Base-by-base conservation (phyloP, 352 stramenopile species). In the Globisporangium ultimum region DNA sequence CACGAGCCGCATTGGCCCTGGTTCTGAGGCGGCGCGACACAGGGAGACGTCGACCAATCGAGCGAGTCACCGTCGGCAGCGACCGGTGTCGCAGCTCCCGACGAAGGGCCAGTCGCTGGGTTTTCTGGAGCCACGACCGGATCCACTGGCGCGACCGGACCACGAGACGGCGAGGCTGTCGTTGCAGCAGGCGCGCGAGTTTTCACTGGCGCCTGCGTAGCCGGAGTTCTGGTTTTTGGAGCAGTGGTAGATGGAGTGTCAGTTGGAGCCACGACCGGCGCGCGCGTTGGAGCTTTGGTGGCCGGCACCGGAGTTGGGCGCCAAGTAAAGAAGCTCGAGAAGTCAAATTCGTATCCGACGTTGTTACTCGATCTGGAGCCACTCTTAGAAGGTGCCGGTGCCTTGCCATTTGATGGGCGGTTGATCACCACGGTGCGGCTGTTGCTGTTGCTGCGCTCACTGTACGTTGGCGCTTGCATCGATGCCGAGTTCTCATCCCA, bases 1-100 rank as follows among this genome's bases (percentile, higher is more conserved):
- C 96, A 99, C 10, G 89, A 96, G 48, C 96, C 95, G 63, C 97
- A 99, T 2, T 86, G 63, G 13, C 93, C 97, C 70, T 99, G 97
- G 71, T 99, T 91, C 51, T 97, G 96, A 36, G 98, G 55, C 47
- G 59, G 48, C 20, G 68, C 67, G 15, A 85, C 61, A 53, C 75
- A 85, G 11, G 13, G 22, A 3, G 70, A 67, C 10, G 48, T 77
- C 36, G 63, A 79, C 75, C 72, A 80, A 55, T 80, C 72, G 1
- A 77, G 54, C 0, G 70, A 75, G 38, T 74, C 52, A 14, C 61
- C 57, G 18, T 72, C 58, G 7, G 24, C 48, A 24, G 61, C 52
- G 1, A 58, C 52, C 8, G 52, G 24, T 2, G 64, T 55, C 12
- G 20, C 60, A 21, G 58, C 36, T 12, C 62, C 55, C 1, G 49